A percentile compares a stretch with the other conserved stretches of the same genome.
Evolutionary conservation across 2,329 filamentous ascomycete genomes (phyloP).

Genomic region (Trichoderma sp.): DNA sequence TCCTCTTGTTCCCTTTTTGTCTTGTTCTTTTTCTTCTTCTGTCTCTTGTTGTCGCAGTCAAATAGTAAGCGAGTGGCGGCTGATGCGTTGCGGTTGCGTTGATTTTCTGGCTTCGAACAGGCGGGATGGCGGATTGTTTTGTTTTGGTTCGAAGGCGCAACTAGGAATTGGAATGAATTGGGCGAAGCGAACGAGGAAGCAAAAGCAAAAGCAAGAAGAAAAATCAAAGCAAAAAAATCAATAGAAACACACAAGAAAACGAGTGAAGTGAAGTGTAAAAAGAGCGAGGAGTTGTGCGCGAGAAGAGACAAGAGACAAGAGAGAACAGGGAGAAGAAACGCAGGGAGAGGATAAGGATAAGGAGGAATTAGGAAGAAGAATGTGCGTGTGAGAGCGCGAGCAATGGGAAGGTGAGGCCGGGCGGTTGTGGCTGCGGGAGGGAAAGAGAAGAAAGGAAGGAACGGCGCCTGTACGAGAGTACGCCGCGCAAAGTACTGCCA

Average conservation of each 20-base stretch:
- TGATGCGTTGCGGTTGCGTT: neutral
- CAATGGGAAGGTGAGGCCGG: constrained; percentile 12
- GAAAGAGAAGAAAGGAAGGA: constrained; percentile 12
- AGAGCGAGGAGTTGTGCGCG: constrained; percentile 2
- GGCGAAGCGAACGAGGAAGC: constrained; percentile 17
- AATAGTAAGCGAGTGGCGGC: constrained; percentile 7
- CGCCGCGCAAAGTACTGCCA: neutral
- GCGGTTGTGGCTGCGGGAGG: constrained; percentile 20
- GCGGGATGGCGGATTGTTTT: neutral
- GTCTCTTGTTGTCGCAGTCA: neutral
- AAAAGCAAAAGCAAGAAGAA: neutral
- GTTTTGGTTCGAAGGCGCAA: neutral
- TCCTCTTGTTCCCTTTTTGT: neutral
- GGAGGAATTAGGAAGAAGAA: constrained; percentile 25
- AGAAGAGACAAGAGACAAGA: neutral
- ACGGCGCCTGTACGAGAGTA: neutral
- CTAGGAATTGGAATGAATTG: neutral
- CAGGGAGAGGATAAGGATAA: constrained; percentile 21
- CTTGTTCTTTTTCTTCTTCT: neutral
- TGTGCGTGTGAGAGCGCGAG: constrained; percentile 1
- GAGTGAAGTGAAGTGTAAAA: constrained; percentile 8
- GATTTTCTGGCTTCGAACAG: neutral
- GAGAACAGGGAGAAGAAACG: constrained; percentile 17
- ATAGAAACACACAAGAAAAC: constrained; percentile 9
- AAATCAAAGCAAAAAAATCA: constrained; percentile 13